These are phyloP conservation scores for Sphagnurus paluster DNA, from an alignment of 1,284 basidiomycete species.

Conservation along the genomic window DNA sequence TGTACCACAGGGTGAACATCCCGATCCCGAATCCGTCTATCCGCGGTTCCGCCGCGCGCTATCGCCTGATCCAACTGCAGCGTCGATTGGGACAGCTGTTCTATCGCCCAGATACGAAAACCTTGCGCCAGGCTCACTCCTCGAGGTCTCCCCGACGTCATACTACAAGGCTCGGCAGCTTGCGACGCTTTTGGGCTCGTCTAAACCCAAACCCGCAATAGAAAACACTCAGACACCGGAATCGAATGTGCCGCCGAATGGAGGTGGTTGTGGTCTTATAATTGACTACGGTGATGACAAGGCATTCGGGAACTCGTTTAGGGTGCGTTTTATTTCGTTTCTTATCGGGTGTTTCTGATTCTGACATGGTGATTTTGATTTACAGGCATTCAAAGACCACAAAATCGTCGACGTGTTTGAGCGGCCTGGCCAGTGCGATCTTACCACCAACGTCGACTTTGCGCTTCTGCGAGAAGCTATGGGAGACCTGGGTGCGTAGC, in stretches of 20 bases:
- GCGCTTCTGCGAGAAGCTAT: slow-evolving; percentile 83
- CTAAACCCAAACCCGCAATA: slow-evolving; percentile 5
- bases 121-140: slow-evolving; percentile 64
- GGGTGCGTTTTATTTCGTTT: slow-evolving; percentile 51
- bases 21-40: slow-evolving; percentile 14
- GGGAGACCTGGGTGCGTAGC: slow-evolving; percentile 53
- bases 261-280: slow-evolving; percentile 79
- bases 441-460: slow-evolving; percentile 98
- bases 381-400: slow-evolving; percentile 87
- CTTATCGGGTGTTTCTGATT: not conserved
- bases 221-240: not conserved
- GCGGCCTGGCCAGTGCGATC: slow-evolving; percentile 84
- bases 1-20: not conserved
- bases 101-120: slow-evolving; percentile 71
- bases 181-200: slow-evolving; percentile 55
- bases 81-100: slow-evolving; percentile 65
- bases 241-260: not conserved
- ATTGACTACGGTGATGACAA: slow-evolving; percentile 89
- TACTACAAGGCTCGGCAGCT: slow-evolving; percentile 69
- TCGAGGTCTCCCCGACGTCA: slow-evolving; percentile 79
- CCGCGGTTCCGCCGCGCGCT: slow-evolving; percentile 68
- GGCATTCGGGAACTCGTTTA: slow-evolving; percentile 75
- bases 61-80: slow-evolving; percentile 61
- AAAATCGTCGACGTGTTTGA: slow-evolving; percentile 85
- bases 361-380: slow-evolving; percentile 3